Evolutionary conservation across 139 green algal genomes (phyloP), one percentile per base, ranked within the genome.

Genomic region (Ostreobium quekettii): DNA sequence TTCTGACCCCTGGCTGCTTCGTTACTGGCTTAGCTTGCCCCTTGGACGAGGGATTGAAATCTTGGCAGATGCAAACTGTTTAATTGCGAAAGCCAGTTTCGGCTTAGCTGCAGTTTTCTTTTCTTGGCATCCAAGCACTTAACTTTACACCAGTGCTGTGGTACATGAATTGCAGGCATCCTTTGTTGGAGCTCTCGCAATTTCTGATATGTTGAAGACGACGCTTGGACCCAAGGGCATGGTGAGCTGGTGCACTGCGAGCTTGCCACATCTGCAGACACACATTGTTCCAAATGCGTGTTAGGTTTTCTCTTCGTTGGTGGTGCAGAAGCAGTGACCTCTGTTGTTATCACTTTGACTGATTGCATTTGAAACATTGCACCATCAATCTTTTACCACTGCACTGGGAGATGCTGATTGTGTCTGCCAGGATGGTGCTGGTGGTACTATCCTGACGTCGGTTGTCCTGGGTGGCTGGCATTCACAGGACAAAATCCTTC

Each of bases 201-300:
- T 99, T 36, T 86, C 91, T 36, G 95, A 99, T 74, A 80, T 99
- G 2, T 90, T 99, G 0, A 99, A 98, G 72, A 95, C 85, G 0
- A 99, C 95, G 3, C 83, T 99, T 3, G 95, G 95, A 1, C 95
- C 95, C 15, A 99, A 99, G 71, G 95, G 91, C 66, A 97, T 97
- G 90, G 89, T 95, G 66, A 71, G 82, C 48, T 26, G 24, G 31
- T 38, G 46, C 15, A 35, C 3, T 29, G 37, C n/a, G n/a, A n/a
- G n/a, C n/a, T n/a, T n/a, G n/a, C n/a, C n/a, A n/a, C n/a, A n/a
- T n/a, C n/a, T n/a, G n/a, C n/a, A n/a, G n/a, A n/a, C n/a, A n/a
- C n/a, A n/a, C n/a, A n/a, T n/a, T n/a, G n/a, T n/a, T n/a, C n/a
- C n/a, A n/a, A n/a, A n/a, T n/a, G n/a, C n/a, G n/a, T n/a, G n/a